Conservation (phyloP, 2,329 filamentous ascomycete genomes). For the Microdochium bolleyi region DNA sequence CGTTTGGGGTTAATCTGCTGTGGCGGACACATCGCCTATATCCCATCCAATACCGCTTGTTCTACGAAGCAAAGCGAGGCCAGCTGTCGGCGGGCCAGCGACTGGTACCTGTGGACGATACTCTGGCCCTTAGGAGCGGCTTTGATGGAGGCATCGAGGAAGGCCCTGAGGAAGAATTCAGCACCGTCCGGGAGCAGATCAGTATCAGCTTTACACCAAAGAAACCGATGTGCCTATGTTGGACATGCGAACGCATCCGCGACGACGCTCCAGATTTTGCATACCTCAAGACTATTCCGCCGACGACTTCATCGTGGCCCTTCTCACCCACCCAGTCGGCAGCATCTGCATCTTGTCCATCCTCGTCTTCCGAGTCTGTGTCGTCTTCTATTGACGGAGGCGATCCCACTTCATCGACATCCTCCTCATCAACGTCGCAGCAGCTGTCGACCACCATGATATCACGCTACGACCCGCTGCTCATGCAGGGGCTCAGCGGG, state of each 20-base stretch:
- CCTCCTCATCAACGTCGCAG: background rate
- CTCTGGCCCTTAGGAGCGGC: background rate
- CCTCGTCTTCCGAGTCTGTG: background rate
- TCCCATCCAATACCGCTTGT: constrained; percentile 2
- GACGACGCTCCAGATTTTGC: constrained; percentile 4
- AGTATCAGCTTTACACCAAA: background rate
- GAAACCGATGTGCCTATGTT: constrained; percentile 2
- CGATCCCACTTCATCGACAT: background rate
- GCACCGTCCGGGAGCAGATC: background rate
- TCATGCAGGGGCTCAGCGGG: constrained; percentile 1
- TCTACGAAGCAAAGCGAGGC: constrained; percentile 1
- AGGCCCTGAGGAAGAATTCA: background rate
- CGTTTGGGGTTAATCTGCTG: constrained; percentile 3
- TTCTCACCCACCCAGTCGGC: background rate
- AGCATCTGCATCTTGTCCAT: background rate
- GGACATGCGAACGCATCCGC: constrained; percentile 7
- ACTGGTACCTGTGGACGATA: background rate
- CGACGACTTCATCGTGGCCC: background rate
- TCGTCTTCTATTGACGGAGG: background rate
- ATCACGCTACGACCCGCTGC: background rate
- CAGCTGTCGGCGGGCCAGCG: background rate
- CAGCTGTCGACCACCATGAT: background rate
- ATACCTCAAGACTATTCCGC: background rate
- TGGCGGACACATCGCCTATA: constrained; percentile 5
- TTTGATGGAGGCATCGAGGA: background rate